Conservation (phyloP, 2,329 filamentous ascomycete species). For the Phaeosphaeria sp. region DNA sequence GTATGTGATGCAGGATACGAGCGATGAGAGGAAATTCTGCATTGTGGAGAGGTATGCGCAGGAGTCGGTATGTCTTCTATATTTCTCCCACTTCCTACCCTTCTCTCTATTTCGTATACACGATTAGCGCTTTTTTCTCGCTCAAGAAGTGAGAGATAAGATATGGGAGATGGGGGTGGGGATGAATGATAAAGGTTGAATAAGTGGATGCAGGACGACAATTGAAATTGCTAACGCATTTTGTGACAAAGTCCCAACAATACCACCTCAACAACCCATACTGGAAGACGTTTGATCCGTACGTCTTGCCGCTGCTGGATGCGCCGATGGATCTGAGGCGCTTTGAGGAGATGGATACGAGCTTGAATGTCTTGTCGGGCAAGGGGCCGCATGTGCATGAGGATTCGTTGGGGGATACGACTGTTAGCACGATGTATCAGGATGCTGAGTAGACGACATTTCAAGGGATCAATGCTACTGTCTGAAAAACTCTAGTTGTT, state of each 20-base stretch:
- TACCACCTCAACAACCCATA: constrained; percentile 68
- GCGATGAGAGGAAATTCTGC: constrained; percentile 73
- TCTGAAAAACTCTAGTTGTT: too few relatives aligned
- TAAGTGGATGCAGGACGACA: background rate
- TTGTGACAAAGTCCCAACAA: constrained; percentile 42
- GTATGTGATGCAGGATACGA: constrained; percentile 79
- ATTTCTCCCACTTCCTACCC: background rate
- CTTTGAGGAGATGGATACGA: constrained; percentile 71
- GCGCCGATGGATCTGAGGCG: constrained; percentile 73
- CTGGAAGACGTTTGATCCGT: constrained; percentile 79
- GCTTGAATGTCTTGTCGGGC: constrained; percentile 26
- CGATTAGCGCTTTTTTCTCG: too few relatives aligned
- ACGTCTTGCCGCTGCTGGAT: constrained; percentile 72
- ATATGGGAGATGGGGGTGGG: too few relatives aligned
- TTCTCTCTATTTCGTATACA: background rate
- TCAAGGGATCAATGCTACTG: too few relatives aligned
- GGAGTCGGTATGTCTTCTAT: constrained; percentile 58
- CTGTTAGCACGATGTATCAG: constrained; percentile 22
- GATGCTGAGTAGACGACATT: constrained; percentile 10
- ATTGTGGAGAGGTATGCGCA: constrained; percentile 77
- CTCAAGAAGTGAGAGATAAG: too few relatives aligned
- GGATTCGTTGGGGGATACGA: background rate
- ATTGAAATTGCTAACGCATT: background rate
- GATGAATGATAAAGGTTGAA: too few relatives aligned
- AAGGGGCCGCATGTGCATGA: constrained; percentile 5